phyloP scores from a whole-genome alignment of 106 monocot species.

The Triglochin maritima region DNA sequence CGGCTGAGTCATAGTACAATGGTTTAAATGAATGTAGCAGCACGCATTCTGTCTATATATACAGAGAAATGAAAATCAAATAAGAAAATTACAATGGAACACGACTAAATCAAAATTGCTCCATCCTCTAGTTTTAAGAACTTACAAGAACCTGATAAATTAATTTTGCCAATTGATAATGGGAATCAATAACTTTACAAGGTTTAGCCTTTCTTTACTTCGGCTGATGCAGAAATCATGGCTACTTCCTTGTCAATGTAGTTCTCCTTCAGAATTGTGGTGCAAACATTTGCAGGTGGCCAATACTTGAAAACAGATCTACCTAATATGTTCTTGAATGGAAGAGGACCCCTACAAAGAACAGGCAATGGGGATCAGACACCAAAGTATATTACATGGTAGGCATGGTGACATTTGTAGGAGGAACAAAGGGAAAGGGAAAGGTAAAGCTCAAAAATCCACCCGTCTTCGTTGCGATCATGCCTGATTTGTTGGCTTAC shows the following conservation, averaged over 20 bases:
- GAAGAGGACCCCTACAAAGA: slow-evolving; percentile 73
- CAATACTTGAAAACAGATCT: slow-evolving; percentile 86
- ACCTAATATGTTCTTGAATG: slow-evolving; percentile 70
- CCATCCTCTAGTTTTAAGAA: no score
- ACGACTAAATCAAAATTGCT: no score
- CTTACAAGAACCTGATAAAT: no score
- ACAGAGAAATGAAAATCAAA: no score
- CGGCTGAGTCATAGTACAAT: no score
- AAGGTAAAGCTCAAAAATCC: no score
- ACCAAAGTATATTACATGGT: not conserved
- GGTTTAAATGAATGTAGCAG: no score
- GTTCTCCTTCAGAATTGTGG: slow-evolving; percentile 17
- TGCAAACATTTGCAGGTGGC: slow-evolving; percentile 56
- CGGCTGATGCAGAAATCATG: not conserved
- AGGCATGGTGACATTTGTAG: not conserved
- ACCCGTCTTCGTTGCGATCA: no score
- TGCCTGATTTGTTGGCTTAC: slow-evolving; percentile 23
- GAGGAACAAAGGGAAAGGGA: not conserved
- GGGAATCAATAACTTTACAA: no score
- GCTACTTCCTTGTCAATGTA: not conserved
- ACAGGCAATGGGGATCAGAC: not conserved
- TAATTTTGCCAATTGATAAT: no score
- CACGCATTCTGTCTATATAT: no score
- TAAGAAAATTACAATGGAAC: no score
- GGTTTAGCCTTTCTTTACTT: not conserved